These are phyloP conservation scores for Rhodamnia rubescens DNA, from an alignment of 345 rosid genomes.

Conservation along the genomic window DNA sequence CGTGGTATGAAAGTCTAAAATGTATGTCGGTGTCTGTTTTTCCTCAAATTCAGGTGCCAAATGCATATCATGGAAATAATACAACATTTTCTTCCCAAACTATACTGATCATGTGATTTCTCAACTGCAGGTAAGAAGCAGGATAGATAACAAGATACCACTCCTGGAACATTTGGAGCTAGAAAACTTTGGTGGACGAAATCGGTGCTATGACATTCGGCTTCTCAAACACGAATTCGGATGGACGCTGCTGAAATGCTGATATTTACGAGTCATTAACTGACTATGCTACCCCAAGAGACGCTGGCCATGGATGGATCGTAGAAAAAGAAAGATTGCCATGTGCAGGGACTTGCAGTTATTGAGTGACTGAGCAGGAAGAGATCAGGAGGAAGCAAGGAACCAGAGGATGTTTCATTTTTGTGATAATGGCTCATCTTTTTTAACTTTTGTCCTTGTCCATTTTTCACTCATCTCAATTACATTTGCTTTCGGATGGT, in stretches of 20 bases:
- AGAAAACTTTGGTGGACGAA: neutral
- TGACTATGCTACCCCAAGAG: neutral
- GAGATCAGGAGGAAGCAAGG: neutral
- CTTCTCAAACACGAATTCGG: neutral
- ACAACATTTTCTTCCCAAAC: neutral
- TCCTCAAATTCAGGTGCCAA: neutral
- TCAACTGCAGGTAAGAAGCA: neutral
- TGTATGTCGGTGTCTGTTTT: neutral
- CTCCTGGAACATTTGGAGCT: neutral
- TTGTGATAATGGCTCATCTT: neutral
- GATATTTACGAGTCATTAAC: neutral
- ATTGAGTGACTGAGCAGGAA: neutral
- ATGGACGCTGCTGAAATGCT: neutral
- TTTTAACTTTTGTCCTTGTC: neutral
- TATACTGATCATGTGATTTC: neutral
- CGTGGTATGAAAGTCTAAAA: neutral
- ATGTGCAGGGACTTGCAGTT: neutral
- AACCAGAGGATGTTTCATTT: neutral
- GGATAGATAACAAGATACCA: neutral
- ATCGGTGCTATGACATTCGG: neutral
- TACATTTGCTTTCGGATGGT: constrained; percentile 1
- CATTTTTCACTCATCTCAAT: neutral
- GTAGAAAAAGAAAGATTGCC: neutral
- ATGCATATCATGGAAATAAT: neutral
- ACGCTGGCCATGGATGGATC: neutral